phyloP scores from a whole-genome alignment of 345 rosid genomes.

The Garcia nutans region DNA sequence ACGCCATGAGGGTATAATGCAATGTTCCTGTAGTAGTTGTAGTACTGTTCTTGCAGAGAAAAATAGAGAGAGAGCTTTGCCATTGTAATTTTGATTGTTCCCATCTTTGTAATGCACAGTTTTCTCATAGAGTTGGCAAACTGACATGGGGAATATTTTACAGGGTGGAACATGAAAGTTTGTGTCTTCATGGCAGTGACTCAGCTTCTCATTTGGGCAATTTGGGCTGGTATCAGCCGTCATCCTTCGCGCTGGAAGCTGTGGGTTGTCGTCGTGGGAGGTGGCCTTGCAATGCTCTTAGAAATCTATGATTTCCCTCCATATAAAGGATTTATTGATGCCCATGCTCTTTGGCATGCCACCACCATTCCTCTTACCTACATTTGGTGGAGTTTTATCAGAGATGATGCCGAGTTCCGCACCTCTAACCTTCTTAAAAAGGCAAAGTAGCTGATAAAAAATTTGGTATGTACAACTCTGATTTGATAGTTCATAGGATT shows the following conservation, averaged over 20 bases:
- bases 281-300: conserved; percentile 57
- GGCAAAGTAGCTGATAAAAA: background rate
- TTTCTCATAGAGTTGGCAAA: conserved; percentile 5
- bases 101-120: conserved; percentile 24
- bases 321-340: conserved; percentile 62
- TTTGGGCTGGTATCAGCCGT: conserved; percentile 67
- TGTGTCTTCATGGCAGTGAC: conserved; percentile 56
- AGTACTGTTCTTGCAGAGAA: too few relatives aligned
- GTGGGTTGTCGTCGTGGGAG: conserved; percentile 54
- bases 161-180: conserved; percentile 64
- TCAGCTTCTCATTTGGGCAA: conserved; percentile 77
- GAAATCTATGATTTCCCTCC: conserved; percentile 78
- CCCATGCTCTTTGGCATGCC: conserved; percentile 76
- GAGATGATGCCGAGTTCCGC: conserved; percentile 71
- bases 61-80: background rate
- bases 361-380: conserved; percentile 69
- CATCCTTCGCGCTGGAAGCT: conserved; percentile 86
- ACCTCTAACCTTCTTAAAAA: conserved; percentile 62
- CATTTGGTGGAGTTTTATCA: conserved; percentile 85
- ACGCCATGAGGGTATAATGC: too few relatives aligned
- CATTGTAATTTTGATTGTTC: background rate
- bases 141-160: background rate
- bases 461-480: background rate
- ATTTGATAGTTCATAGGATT: background rate
- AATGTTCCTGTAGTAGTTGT: too few relatives aligned